Base-by-base conservation (phyloP, 2,329 filamentous ascomycete species). In the Trichoderma guizhouense region DNA sequence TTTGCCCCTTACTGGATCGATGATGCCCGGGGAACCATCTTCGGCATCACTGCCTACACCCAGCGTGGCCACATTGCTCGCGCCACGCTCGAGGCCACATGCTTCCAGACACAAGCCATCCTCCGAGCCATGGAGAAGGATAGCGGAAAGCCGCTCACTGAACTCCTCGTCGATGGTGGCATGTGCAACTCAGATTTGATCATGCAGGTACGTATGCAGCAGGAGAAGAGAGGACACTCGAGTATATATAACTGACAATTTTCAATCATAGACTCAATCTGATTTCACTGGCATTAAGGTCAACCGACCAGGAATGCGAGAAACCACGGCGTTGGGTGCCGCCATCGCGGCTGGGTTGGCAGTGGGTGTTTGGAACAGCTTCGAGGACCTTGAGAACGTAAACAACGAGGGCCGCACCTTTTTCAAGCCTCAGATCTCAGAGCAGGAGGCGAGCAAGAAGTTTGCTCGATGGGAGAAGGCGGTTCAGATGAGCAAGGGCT, bases 1-100 rank as follows among this genome's bases (percentile, higher is more conserved):
- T 95, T 94, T 79, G 92, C 92, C 0, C 93, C 93, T 0, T 95
- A 95, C 82, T 95, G 92, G 93, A 92, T 94, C 74, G 92, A 95
- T 79, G 92, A 94, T 82, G 92, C 92, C 2, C 88, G 92, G 77
- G 93, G 92, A 71, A 95, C 92, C 55, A 92, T 93, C 75, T 93
- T 93, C 76, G 92, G 92, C 58, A 92, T 94, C 77, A 93, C 92
- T 0, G 90, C 93, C 73, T 91, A 92, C 82, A 95, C 92, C 0
- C 86, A 93, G 79, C 88, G 88, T 43, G 92, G 92, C 7, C 93
- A 95, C 80, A 92, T 95, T 76, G 92, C 92, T 32, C 88, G 93
- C 65, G 93, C 92, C 30, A 95, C 92, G 0, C 87, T 95, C 70
- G 92, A 95, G 82, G 92, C 92, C 11, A 93, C 92, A 28, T 94